A percentile compares a stretch with the other conserved stretches of the same genome.
Conservation (phyloP, 805 yeast species). For the Barnettozyma pratensis region DNA sequence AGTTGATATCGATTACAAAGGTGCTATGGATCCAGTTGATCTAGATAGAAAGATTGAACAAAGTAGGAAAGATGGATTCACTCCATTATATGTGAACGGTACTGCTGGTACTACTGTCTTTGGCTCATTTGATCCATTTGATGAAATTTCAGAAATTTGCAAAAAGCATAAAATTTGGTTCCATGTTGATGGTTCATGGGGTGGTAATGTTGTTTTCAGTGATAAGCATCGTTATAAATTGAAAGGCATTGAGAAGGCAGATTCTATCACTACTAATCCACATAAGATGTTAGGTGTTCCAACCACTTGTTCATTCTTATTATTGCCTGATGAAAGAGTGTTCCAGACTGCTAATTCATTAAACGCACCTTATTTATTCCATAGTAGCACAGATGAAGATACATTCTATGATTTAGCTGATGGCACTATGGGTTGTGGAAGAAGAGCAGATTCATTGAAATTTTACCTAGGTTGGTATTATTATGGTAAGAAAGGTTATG, state of each 20-base stretch:
- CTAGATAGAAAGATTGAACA: constrained; percentile 41
- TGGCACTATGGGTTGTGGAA: constrained; percentile 90
- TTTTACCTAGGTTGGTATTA: constrained; percentile 77
- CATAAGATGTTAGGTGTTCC: constrained; percentile 91
- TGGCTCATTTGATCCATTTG: constrained; percentile 74
- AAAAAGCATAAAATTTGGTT: constrained; percentile 59
- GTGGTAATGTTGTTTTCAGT: constrained; percentile 77
- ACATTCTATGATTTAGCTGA: constrained; percentile 72
- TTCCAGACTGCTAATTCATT: constrained; percentile 73
- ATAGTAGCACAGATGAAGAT: constrained; percentile 45
- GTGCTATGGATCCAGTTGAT: constrained; percentile 47
- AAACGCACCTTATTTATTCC: constrained; percentile 78
- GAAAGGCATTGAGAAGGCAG: constrained; percentile 59
- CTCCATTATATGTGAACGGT: constrained; percentile 72
- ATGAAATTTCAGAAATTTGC: constrained; percentile 48
- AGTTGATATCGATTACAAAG: constrained; percentile 50
- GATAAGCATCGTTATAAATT: constrained; percentile 38
- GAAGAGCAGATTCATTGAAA: constrained; percentile 78
- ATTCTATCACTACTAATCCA: constrained; percentile 77
- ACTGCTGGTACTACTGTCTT: constrained; percentile 90
- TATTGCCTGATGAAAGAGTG: constrained; percentile 60
- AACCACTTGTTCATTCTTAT: constrained; percentile 64
- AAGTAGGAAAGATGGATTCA: constrained; percentile 48
- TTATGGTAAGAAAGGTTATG: constrained; percentile 68
- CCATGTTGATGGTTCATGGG: constrained; percentile 90